A percentile compares a stretch with the other conserved stretches of the same genome.
phyloP scores from a whole-genome alignment of 2,329 filamentous ascomycete species.

The Trichoderma hamatum region DNA sequence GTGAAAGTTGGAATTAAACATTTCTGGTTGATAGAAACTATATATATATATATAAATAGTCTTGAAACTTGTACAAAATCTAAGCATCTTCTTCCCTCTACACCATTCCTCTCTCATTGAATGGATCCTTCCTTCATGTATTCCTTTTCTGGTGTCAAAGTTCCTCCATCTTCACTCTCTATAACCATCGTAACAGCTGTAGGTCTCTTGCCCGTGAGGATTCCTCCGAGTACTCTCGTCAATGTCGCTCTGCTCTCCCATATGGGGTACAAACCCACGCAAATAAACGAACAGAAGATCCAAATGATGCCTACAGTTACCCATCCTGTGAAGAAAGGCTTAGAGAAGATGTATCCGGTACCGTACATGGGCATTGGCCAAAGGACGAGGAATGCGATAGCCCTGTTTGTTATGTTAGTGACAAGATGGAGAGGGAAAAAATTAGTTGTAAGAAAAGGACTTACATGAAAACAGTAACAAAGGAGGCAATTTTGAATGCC shows the following conservation, averaged over 20 bases:
- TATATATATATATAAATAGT: not conserved
- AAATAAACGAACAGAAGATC: constrained; percentile 70
- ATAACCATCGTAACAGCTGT: not conserved
- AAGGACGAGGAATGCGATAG: constrained; percentile 72
- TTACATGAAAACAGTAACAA: constrained; percentile 40
- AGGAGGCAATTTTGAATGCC: constrained; percentile 53
- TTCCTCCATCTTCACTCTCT: constrained; percentile 5
- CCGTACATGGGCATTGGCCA: constrained; percentile 96
- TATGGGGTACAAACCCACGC: constrained; percentile 79
- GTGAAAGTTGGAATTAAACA: not conserved
- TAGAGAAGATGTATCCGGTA: constrained; percentile 65
- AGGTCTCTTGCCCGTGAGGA: constrained; percentile 17
- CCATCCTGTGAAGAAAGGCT: constrained; percentile 73
- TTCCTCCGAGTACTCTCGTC: constrained; percentile 6
- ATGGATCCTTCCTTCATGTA: constrained; percentile 16
- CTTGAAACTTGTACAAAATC: not conserved
- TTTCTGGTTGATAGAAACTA: not conserved
- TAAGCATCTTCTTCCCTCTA: not conserved
- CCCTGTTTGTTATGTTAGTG: constrained; percentile 39
- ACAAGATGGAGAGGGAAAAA: not conserved
- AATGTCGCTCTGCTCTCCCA: constrained; percentile 73
- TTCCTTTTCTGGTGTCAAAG: constrained; percentile 16
- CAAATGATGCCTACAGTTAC: constrained; percentile 71
- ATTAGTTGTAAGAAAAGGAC: not conserved
- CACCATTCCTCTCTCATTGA: no score